Evolutionary conservation across 768 basidiomycete species (phyloP).

Genomic region (Tulasnella sp.): DNA sequence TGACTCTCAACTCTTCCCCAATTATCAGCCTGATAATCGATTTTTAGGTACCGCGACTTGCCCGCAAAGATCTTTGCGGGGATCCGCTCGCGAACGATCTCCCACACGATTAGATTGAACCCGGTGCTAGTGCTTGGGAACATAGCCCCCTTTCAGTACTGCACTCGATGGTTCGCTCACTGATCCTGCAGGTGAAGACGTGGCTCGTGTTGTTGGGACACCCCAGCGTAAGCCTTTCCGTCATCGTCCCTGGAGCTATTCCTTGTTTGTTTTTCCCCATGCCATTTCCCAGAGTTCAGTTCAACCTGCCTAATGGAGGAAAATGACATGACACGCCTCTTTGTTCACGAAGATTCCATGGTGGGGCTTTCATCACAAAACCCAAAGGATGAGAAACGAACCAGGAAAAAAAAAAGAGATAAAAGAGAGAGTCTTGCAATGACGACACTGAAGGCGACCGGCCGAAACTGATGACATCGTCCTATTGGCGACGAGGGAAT

Average conservation of each 20-base stretch:
- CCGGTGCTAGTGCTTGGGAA: not conserved
- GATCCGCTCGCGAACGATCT: not conserved
- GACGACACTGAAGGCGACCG: not conserved
- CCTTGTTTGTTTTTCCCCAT: not conserved
- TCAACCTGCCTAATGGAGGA: not conserved
- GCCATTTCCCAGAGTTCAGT: not conserved
- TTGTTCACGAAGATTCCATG: not conserved
- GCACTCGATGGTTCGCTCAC: not conserved
- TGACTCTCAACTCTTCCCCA: not conserved
- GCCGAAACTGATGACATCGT: not conserved
- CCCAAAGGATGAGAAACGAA: not conserved
- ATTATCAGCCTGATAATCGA: not conserved
- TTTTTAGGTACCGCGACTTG: not conserved
- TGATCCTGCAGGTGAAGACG: not conserved
- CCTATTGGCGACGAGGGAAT: not conserved
- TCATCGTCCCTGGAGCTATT: not conserved
- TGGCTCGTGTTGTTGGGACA: not conserved
- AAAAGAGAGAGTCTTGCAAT: too few species aligned
- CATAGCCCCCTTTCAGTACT: not conserved
- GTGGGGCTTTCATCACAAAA: not conserved
- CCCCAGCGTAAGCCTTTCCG: not conserved
- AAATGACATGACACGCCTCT: not conserved
- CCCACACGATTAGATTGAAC: constrained; percentile 2
- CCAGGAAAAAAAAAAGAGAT: not conserved
- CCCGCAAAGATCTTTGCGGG: not conserved